phyloP scores from a whole-genome alignment of 495 filamentous ascomycete genomes.

The Choiromyces venosus region DNA sequence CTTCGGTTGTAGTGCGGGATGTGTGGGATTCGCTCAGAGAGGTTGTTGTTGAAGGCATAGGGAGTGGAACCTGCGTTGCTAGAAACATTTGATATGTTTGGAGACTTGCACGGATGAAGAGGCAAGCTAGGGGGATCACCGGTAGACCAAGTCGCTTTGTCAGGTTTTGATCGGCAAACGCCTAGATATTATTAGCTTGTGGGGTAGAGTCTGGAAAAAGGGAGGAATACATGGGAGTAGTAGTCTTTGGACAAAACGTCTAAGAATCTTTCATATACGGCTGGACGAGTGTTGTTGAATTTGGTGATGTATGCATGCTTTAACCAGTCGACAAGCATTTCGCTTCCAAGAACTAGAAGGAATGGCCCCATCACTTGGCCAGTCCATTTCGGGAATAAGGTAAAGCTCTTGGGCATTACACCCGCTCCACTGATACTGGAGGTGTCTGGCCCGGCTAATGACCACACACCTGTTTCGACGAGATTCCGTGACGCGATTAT shows the following conservation, averaged over 20 bases:
- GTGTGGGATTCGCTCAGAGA: conserved; percentile 57
- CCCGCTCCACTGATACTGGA: conserved; percentile 49
- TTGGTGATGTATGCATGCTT: conserved; percentile 98
- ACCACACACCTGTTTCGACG: conserved; percentile 77
- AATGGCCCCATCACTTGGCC: conserved; percentile 89
- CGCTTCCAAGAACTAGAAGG: conserved; percentile 83
- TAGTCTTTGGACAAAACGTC: conserved; percentile 96
- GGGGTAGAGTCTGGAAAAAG: conserved; percentile 1
- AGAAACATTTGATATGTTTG: conserved; percentile 99
- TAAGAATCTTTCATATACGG: conserved; percentile 78
- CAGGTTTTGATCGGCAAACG: conserved; percentile 82
- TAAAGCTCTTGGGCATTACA: conserved; percentile 79
- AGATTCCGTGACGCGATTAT: conserved; percentile 95
- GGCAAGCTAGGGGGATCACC: conserved; percentile 83
- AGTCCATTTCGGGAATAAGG: conserved; percentile 77
- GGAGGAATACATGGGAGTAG: conserved; percentile 69
- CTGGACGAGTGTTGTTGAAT: conserved; percentile 93
- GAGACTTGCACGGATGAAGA: conserved; percentile 89
- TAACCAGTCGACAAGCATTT: conserved; percentile 95
- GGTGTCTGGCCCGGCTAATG: conserved; percentile 46
- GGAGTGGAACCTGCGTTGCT: conserved; percentile 70
- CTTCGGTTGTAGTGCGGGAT: conserved; percentile 64
- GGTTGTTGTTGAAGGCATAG: conserved; percentile 60
- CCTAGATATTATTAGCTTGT: conserved; percentile 46
- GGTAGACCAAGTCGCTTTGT: conserved; percentile 87